These are phyloP conservation scores for Cryoendolithus antarcticus DNA, from an alignment of 2,329 filamentous ascomycete genomes.

Conservation along the genomic window DNA sequence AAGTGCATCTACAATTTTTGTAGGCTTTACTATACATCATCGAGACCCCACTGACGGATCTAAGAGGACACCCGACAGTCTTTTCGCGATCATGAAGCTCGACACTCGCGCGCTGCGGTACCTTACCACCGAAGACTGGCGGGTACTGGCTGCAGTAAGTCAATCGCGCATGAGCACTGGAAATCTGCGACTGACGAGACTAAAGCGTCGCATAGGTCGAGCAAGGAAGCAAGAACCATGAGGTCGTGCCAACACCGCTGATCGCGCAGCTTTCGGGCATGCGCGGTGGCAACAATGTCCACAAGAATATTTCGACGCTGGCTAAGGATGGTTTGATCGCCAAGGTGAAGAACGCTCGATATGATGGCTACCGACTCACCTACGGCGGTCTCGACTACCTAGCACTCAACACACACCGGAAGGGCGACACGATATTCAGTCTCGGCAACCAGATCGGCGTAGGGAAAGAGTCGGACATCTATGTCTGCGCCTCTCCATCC, in stretches of 20 bases:
- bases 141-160: slow-evolving; percentile 78
- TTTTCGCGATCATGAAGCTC: slow-evolving; percentile 60
- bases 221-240: slow-evolving; percentile 89
- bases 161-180: not conserved
- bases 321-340: slow-evolving; percentile 88
- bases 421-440: slow-evolving; percentile 70
- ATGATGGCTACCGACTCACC: slow-evolving; percentile 92
- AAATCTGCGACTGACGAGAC: slow-evolving; percentile 6
- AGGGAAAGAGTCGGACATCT: slow-evolving; percentile 95
- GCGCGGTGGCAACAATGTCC: slow-evolving; percentile 61
- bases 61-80: too few relatives aligned
- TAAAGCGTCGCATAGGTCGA: slow-evolving; percentile 54
- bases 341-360: slow-evolving; percentile 87
- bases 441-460: slow-evolving; percentile 91
- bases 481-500: slow-evolving; percentile 72
- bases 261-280: slow-evolving; percentile 77
- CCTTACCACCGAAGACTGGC: slow-evolving; percentile 85
- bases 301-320: slow-evolving; percentile 76
- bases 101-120: slow-evolving; percentile 90
- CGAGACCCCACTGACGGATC: too few relatives aligned
- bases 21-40: too few relatives aligned
- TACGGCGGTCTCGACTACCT: slow-evolving; percentile 97
- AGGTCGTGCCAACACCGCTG: slow-evolving; percentile 81
- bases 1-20: too few relatives aligned
- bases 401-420: slow-evolving; percentile 80